Base-by-base conservation (phyloP, 805 yeast genomes). In the Metschnikowia cubensis region DNA sequence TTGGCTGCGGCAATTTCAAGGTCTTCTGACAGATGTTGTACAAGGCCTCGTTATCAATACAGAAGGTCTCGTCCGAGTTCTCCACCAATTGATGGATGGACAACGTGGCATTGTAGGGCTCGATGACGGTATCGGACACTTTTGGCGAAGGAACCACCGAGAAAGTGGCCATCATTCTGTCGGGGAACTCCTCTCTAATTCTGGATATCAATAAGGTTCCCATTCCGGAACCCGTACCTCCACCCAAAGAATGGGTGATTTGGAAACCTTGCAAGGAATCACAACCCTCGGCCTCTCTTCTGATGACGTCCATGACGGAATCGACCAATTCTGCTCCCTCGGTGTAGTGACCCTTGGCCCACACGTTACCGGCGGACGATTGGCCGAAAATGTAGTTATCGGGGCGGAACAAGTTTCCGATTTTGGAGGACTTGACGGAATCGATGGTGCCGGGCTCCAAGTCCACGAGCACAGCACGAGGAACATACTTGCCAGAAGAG, bases 151-250 rank as follows among this genome's bases (percentile, higher is more conserved):
- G 97, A 56, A 89, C 85, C 50, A 90, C 96, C 10, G 96, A 89
- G 66, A 89, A 90, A 32, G 96, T 89, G 21, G 96, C 95, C 86
- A 89, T 83, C 96, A 90, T 90, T 76, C 96, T 83, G 71, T 90
- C 97, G 46, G 96, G 92, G 64, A 84, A 90, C 70, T 90, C 96
- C 69, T 90, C 97, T 71, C 91, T 83, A 64, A 90, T 86, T 67
- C 85, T 85, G 52, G 90, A 82, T 62, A 90, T 82, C 64, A 90
- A 79, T 61, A 90, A 71, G 41, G 97, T 90, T 67, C 97, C 97
- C 89, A 90, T 84, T 71, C 97, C 97, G 32, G 96, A 88, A 65
- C 97, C 97, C 49, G 97, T 90, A 76, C 97, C 97, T 73, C 97
- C 78, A 60, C 78, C 78, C 59, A 73, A 70, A 41, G 78, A 73